These are phyloP conservation scores for Arachis stenosperma DNA, from an alignment of 306 rosid species.

Conservation along the genomic window DNA sequence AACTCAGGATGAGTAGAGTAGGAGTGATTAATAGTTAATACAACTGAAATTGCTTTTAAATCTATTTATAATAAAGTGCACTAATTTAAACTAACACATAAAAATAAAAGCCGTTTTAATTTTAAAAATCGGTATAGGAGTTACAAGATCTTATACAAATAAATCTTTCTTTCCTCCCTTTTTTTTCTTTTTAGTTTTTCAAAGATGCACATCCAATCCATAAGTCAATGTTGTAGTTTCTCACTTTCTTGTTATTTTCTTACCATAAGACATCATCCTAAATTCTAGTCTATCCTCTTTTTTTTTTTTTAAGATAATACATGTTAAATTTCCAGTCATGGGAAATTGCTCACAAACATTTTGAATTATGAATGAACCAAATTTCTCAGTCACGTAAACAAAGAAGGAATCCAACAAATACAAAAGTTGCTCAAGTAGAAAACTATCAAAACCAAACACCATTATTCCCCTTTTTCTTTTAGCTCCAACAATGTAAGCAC, in stretches of 20 bases:
- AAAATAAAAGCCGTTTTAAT: no score
- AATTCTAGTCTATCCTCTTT: neutral
- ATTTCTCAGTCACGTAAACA: constrained; percentile 11
- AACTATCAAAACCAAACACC: constrained; percentile 28
- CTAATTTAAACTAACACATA: no score
- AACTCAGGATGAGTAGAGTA: no score
- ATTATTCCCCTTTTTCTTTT: constrained; percentile 2
- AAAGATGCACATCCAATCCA: neutral
- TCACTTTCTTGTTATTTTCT: neutral
- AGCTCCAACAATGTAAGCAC: neutral
- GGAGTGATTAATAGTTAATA: no score
- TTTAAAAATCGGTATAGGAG: no score
- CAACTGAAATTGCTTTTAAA: no score
- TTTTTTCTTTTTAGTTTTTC: neutral
- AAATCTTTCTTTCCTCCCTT: no score
- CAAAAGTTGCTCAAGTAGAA: neutral
- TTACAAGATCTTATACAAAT: no score
- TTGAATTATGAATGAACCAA: neutral
- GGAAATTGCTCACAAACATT: neutral
- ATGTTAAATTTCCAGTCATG: constrained; percentile 1
- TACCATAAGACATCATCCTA: constrained; percentile 4
- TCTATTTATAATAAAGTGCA: no score
- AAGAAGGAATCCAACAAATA: constrained; percentile 13
- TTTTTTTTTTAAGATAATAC: neutral
- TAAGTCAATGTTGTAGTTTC: neutral